Conservation (phyloP, 257 asterid genomes). For the Solanum medicagineum region DNA sequence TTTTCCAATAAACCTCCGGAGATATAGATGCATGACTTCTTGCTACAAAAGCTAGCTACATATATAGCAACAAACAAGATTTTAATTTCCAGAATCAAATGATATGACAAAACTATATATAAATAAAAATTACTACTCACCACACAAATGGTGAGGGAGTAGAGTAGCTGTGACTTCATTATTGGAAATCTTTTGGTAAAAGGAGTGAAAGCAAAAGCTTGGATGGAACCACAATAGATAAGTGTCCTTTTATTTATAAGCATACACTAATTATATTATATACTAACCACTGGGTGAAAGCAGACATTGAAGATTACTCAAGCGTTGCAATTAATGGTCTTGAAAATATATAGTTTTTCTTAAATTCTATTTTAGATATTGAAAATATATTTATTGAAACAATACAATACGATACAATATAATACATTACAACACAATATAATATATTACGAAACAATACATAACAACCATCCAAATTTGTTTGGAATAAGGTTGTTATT, state of each 20-base stretch:
- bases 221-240: background rate
- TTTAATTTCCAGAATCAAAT: no score
- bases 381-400: no score
- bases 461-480: no score
- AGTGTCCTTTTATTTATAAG: background rate
- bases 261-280: background rate
- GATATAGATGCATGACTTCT: slow-evolving; percentile 3
- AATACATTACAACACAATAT: no score
- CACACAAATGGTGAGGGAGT: background rate
- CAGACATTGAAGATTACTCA: background rate
- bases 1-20: slow-evolving; percentile 14
- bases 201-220: background rate
- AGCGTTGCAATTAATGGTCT: no score
- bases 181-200: background rate
- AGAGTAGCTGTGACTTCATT: background rate
- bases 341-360: background rate
- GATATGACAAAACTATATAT: background rate
- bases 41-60: slow-evolving; percentile 6
- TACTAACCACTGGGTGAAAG: background rate
- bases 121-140: background rate
- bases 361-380: no score
- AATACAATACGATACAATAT: no score
- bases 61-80: background rate
- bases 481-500: no score
- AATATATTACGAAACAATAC: no score